Evolutionary conservation across 1,139 yeast species (phyloP).

Genomic region (Yamadazyma spencermartinsiae): DNA sequence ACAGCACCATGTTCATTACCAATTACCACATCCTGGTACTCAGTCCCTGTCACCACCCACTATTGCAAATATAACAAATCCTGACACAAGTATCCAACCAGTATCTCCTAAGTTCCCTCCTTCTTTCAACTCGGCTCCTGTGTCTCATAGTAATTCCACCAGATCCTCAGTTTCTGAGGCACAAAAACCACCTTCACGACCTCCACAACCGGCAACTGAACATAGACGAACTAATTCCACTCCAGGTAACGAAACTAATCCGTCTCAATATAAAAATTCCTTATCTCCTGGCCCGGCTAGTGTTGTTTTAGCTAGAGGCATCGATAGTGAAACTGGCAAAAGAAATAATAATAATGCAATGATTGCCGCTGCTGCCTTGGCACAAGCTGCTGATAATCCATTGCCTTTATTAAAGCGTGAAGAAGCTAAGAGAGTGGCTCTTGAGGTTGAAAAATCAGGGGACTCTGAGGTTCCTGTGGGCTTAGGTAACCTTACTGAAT

Average conservation of each 20-base stretch:
- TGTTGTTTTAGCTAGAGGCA: conserved; percentile 49
- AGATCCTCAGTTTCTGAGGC: conserved; percentile 16
- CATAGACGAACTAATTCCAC: conserved; percentile 29
- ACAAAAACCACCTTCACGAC: conserved; percentile 2
- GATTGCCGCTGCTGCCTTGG: conserved; percentile 71
- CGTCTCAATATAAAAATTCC: conserved; percentile 3
- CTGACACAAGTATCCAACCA: too few relatives aligned
- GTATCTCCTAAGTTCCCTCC: conserved; percentile 1
- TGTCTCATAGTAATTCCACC: conserved; percentile 8
- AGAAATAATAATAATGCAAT: conserved; percentile 47
- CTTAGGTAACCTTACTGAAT: too few relatives aligned
- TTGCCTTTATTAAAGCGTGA: conserved; percentile 40
- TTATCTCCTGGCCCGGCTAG: conserved; percentile 22
- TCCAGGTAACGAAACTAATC: conserved; percentile 16
- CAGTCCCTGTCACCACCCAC: conserved; percentile 7
- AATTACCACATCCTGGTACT: conserved; percentile 1
- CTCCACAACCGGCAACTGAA: conserved; percentile 4
- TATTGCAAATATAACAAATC: conserved; percentile 1
- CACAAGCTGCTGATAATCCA: conserved; percentile 71
- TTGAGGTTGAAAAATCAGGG: not conserved
- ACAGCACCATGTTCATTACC: not conserved
- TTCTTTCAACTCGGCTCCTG: conserved; percentile 6
- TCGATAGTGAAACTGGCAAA: conserved; percentile 25
- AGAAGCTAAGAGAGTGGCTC: conserved; percentile 3
- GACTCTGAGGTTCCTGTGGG: too few relatives aligned